Evolutionary conservation across 1,284 basidiomycete genomes (phyloP), one percentile per base, ranked within the genome.

Genomic region (Schizophyllum commune): DNA sequence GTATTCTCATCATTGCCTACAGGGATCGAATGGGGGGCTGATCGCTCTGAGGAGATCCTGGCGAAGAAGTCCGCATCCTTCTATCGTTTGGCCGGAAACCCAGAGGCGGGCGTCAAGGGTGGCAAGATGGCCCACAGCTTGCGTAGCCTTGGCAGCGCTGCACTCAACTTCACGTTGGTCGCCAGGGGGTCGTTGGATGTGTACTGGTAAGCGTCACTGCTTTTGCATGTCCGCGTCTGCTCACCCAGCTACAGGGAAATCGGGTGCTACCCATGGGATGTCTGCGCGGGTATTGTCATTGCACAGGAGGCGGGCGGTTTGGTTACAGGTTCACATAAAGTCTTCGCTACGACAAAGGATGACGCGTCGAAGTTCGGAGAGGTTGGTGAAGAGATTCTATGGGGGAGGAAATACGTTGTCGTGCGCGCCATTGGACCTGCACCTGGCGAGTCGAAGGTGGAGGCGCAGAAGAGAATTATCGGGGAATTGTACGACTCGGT

Each of bases 11-110:
- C 20, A 27, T 60, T 47, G 34, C 58, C 39, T 22, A 55, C 60
- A 88, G 95, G 87, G 3, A 81, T 96, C 58, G 96, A 98, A 75
- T 98, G 94, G 89, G 96, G 96, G 32, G 91, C 89, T 0, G 94
- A 96, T 72, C 82, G 96, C 17, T 79, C 79, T 2, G 68, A 74
- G 11, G 75, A 76, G 5, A 79, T 83, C 3, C 81, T 95, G 53
- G 73, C 77, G 2, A 78, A 82, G 61, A 97, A 97, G 71, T 79
- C 84, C 0, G 74, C 73, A 27, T 88, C 88, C 8, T 98, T 92
- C 75, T 75, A 82, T 62, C 83, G 84, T 4, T 83, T 98, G 17
- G 88, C 91, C 1, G 94, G 89, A 1, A 85, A 96, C 67, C 81
- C 85, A 1, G 77, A 73, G 1, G 75, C 79, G 58, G 83, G 83